Evolutionary conservation across 2,329 filamentous ascomycete species (phyloP), one percentile per base, ranked within the genome.

Genomic region (Pezicula carpinea): DNA sequence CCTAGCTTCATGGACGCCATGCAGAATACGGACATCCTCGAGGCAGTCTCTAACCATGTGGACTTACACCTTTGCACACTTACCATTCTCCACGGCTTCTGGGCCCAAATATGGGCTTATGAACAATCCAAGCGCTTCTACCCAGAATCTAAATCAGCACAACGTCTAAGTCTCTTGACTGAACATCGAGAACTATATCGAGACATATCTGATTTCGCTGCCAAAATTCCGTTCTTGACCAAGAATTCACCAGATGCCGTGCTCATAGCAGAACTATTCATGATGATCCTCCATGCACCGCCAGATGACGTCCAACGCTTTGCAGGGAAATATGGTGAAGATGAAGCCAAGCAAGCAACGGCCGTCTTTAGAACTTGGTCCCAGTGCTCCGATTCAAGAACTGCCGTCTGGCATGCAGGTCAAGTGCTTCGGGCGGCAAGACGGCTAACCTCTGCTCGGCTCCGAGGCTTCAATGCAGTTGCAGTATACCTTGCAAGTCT

Each of bases 401-500:
- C 77, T 50, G 78, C 82, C 8, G 60, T 87, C 1, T 87, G 79
- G 76, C 81, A 84, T 54, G 84, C 85, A 1, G 83, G 81, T 0
- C 85, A 87, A 61, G 73, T 85, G 1, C 61, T 88, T 5, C 75
- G 80, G 6, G 75, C 77, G 34, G 83, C 81, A 2, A 77, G 74
- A 56, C 50, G 66, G 40, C 76, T 83, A 40, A 73, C 79, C 0
- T 61, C 67, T 2, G 71, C 74, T 0, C 70, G 76, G 10, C 63
- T 87, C 3, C 77, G 79, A 36, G 80, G 84, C 52, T 87, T 88
- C 60, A 78, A 80, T 51, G 82, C 83, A 0, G 77, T 88, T 6
- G 80, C 78, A 0, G 74, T 87, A 0, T 85, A 87, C 59, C 84
- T 88, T 59, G 83, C 82, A 4, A 74, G 77, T 11, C 68, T 89